These are phyloP conservation scores for Coniferiporia sulphurascens DNA, from an alignment of 1,284 basidiomycete species.

Conservation along the genomic window DNA sequence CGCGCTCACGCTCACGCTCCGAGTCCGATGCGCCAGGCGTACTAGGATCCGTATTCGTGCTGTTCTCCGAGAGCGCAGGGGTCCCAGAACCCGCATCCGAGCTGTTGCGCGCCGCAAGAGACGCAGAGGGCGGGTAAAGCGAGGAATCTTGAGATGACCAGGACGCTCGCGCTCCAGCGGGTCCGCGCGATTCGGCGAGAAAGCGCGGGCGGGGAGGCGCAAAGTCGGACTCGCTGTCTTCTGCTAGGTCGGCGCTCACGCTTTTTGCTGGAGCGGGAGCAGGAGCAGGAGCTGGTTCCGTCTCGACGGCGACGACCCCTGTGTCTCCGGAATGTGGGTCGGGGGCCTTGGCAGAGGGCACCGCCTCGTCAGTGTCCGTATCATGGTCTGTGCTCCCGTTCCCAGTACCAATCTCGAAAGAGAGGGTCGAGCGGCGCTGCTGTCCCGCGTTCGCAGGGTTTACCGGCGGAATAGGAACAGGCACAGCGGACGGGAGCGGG, in stretches of 20 bases:
- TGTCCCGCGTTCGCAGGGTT: neutral
- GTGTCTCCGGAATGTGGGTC: no score
- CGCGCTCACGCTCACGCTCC: neutral
- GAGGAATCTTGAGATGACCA: constrained; percentile 13
- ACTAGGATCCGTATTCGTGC: no score
- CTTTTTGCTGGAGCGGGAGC: no score
- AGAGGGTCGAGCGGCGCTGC: neutral
- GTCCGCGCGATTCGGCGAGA: neutral
- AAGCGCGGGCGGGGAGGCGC: constrained; percentile 13
- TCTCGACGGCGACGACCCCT: neutral
- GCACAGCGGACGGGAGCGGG: neutral
- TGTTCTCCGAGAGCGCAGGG: no score
- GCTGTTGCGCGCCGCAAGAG: no score
- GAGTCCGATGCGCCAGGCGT: neutral
- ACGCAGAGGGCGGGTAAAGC: neutral
- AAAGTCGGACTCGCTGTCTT: neutral
- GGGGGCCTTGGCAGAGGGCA: neutral
- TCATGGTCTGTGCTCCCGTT: neutral
- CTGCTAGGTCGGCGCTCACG: neutral
- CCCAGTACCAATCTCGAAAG: constrained; percentile 4
- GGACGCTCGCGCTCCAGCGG: neutral
- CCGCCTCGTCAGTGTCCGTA: neutral
- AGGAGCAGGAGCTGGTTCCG: neutral
- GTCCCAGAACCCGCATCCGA: no score
- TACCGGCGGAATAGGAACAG: neutral